phyloP scores from a whole-genome alignment of 495 filamentous ascomycete species.

The Ramalina intermedia region DNA sequence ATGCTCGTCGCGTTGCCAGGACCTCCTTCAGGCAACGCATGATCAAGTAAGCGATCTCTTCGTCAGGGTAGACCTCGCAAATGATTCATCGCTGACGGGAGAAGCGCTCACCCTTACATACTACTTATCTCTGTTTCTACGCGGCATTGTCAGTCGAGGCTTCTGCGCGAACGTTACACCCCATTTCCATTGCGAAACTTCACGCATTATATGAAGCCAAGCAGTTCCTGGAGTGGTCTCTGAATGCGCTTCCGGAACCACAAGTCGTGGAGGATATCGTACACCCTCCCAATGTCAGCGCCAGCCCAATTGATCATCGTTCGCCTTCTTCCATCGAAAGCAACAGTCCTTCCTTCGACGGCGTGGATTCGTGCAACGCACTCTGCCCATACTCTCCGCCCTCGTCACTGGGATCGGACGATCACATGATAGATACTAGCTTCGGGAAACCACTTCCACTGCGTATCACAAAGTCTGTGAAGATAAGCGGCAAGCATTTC shows the following conservation, averaged over 20 bases:
- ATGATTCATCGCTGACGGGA: neutral
- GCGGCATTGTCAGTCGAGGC: constrained; percentile 30
- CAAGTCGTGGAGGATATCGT: neutral
- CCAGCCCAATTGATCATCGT: no score
- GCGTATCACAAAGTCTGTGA: neutral
- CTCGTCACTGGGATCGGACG: neutral
- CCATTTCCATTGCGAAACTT: constrained; percentile 28
- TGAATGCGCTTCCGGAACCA: neutral
- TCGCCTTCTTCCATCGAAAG: neutral
- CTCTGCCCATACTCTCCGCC: neutral
- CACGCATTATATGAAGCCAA: constrained; percentile 22
- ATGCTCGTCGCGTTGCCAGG: constrained; percentile 24
- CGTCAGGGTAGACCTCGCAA: neutral
- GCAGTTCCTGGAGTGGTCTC: constrained; percentile 13
- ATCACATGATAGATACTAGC: neutral
- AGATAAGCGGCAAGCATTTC: neutral
- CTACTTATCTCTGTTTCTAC: constrained; percentile 31
- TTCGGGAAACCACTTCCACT: neutral
- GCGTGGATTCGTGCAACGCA: neutral
- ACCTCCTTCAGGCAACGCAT: constrained; percentile 18
- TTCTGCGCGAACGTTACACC: constrained; percentile 26
- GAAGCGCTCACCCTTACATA: constrained; percentile 26
- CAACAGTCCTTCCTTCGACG: neutral
- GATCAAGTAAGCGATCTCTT: constrained; percentile 16
- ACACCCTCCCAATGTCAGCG: no score